Conservation (phyloP, 805 yeast species). For the Ogataea pini region DNA sequence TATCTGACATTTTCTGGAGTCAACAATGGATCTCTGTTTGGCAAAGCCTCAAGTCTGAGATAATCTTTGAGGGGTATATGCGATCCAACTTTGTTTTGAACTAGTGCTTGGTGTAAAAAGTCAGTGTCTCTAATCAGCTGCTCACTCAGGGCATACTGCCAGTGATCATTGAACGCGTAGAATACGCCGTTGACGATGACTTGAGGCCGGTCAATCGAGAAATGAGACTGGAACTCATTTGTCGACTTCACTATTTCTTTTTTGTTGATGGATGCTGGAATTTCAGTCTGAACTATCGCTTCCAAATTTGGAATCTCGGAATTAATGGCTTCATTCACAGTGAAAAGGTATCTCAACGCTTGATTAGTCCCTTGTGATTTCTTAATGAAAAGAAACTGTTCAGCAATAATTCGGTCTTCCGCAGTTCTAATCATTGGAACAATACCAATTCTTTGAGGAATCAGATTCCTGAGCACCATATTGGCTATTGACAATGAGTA, state of each 20-base stretch:
- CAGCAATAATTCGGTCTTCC: slow-evolving; percentile 26
- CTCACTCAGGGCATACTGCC: slow-evolving; percentile 55
- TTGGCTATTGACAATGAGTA: slow-evolving; percentile 52
- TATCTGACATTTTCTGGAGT: slow-evolving; percentile 46
- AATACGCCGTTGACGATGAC: slow-evolving; percentile 77
- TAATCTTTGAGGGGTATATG: slow-evolving; percentile 37
- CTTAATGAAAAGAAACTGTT: slow-evolving; percentile 27
- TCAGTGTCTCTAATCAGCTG: slow-evolving; percentile 57
- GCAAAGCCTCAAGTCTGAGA: slow-evolving; percentile 44
- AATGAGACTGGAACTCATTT: slow-evolving; percentile 31
- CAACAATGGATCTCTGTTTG: slow-evolving; percentile 49
- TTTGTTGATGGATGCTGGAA: slow-evolving; percentile 7
- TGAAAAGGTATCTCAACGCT: slow-evolving; percentile 27
- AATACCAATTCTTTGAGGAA: slow-evolving; percentile 81
- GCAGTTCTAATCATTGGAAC: slow-evolving; percentile 54
- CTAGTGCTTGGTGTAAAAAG: slow-evolving; percentile 33
- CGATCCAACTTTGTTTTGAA: slow-evolving; percentile 31
- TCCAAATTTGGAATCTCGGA: not conserved
- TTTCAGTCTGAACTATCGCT: slow-evolving; percentile 10
- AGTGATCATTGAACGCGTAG: slow-evolving; percentile 46
- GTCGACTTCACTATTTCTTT: slow-evolving; percentile 26
- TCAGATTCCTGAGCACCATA: slow-evolving; percentile 51
- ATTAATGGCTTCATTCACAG: slow-evolving; percentile 18
- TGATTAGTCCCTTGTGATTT: slow-evolving; percentile 22
- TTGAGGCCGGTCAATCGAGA: slow-evolving; percentile 48